A percentile compares a stretch with the other conserved stretches of the same genome.
Conservation (phyloP, 2,329 filamentous ascomycete species). For the Cercospora citrullina region DNA sequence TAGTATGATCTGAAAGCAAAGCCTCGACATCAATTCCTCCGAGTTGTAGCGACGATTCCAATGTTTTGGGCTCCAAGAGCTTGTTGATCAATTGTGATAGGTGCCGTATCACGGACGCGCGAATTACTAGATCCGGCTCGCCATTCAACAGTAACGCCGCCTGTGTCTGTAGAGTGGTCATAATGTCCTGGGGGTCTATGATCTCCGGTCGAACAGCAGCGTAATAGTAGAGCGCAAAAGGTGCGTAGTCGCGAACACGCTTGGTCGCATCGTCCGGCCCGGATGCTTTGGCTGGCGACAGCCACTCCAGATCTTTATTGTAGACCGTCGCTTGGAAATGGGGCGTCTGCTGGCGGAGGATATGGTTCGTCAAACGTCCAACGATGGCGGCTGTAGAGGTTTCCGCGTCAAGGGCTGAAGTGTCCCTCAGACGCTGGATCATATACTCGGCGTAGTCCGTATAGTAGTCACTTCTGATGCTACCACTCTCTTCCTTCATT, state of each 20-base stretch:
- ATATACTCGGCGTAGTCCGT: slow-evolving; percentile 50
- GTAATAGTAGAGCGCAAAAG: slow-evolving; percentile 38
- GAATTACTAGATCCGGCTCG: slow-evolving; percentile 18
- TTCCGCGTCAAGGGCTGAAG: slow-evolving; percentile 44
- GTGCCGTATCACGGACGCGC: slow-evolving; percentile 44
- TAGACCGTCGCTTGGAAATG: slow-evolving; percentile 46
- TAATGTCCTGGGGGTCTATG: slow-evolving; percentile 32
- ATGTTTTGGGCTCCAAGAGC: slow-evolving; percentile 44
- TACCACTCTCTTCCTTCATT: slow-evolving; percentile 47
- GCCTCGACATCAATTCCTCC: slow-evolving; percentile 40
- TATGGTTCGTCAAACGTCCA: slow-evolving; percentile 61
- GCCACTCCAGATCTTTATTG: slow-evolving; percentile 34
- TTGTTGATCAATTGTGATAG: slow-evolving; percentile 52
- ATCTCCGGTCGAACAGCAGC: slow-evolving; percentile 37
- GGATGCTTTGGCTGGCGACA: slow-evolving; percentile 31
- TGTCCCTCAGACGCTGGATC: slow-evolving; percentile 41
- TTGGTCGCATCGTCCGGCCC: not conserved
- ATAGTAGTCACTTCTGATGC: slow-evolving; percentile 45
- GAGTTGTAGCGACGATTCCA: slow-evolving; percentile 40
- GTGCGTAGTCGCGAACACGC: slow-evolving; percentile 14
- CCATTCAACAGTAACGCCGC: slow-evolving; percentile 25
- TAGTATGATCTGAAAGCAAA: slow-evolving; percentile 40
- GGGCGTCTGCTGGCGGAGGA: slow-evolving; percentile 55
- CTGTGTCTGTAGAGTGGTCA: slow-evolving; percentile 30
- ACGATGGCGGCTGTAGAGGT: slow-evolving; percentile 59